Percentiles rank a stretch among this genome's conserved stretches.
Evolutionary conservation across 2,329 filamentous ascomycete species (phyloP).

Genomic region (Colletotrichum sp.): DNA sequence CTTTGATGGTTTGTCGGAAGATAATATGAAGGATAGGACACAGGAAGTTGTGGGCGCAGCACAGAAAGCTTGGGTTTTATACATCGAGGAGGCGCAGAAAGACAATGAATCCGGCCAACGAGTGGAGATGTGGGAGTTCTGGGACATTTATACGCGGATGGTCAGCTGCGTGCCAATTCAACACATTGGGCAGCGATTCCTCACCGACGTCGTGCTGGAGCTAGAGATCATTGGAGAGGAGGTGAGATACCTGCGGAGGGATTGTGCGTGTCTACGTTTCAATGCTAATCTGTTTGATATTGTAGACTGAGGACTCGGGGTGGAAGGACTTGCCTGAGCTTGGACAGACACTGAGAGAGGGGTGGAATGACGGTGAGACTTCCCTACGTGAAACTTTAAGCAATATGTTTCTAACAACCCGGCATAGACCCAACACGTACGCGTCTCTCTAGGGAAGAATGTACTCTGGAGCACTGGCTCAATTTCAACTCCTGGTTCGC

Average conservation of each 20-base stretch:
- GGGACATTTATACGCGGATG: neutral
- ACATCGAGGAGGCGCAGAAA: neutral
- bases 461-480: too few species aligned
- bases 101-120: neutral
- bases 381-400: too few species aligned
- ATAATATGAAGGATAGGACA: neutral
- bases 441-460: too few species aligned
- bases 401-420: too few species aligned
- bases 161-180: neutral
- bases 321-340: neutral
- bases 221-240: neutral
- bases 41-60: neutral
- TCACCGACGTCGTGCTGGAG: neutral
- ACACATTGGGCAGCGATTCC: neutral
- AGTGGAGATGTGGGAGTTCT: neutral
- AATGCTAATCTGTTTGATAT: too few species aligned
- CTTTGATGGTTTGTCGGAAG: neutral
- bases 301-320: neutral
- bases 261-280: too few species aligned
- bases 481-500: too few species aligned
- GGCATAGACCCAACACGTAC: too few species aligned
- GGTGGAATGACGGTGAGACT: too few species aligned
- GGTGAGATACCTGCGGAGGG: too few species aligned
- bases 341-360: neutral
- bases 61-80: neutral